Base-by-base conservation (phyloP, 257 asterid genomes). In the Lycium ferocissimum region DNA sequence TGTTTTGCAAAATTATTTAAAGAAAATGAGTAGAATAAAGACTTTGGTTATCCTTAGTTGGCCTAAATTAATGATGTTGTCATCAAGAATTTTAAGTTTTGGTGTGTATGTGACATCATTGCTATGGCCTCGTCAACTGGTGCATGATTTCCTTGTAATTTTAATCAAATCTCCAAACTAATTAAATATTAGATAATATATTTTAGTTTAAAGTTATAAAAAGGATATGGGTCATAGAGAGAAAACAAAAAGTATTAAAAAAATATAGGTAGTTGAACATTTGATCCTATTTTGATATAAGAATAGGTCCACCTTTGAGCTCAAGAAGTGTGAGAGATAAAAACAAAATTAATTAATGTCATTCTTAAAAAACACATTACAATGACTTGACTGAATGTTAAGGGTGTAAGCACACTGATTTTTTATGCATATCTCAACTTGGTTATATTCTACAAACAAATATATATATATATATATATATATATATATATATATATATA, bases 21-120 rank as follows among this genome's bases (percentile, higher is more conserved):
- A 37, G 37, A 37, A 20, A 80, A 26, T 35, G 83, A 18, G 51
- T 12, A 71, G 54, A 71, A 40, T 71, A 45, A 70, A 37, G 79
- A 71, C 61, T 76, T 75, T 76, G 63, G 20, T 76, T 76, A 51
- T 76, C 20, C 12, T 5, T 75, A 49, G 62, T 75, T 49, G 87
- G 18, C 11, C 22, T 4, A 45, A 47, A 15, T 59, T 6, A 81
- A 40, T 81, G 62, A 65, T 82, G 65, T 82, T 38, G 18, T 33
- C 17, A 47, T 66, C 79, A 65, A 18, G 33, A 82, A 63, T 66
- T 70, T 71, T 26, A 26, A 51, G 15, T 33, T 67, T 83, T 49
- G 47, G n/a, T 62, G 53, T 33, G 45, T 79, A 58, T 13, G 40
- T 76, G 22, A 76, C 26, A 51, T 51, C 81, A 51, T 76, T 45